Evolutionary conservation across 1,139 yeast genomes (phyloP), one percentile per base, ranked within the genome.

Genomic region (Ogataea hybrid): DNA sequence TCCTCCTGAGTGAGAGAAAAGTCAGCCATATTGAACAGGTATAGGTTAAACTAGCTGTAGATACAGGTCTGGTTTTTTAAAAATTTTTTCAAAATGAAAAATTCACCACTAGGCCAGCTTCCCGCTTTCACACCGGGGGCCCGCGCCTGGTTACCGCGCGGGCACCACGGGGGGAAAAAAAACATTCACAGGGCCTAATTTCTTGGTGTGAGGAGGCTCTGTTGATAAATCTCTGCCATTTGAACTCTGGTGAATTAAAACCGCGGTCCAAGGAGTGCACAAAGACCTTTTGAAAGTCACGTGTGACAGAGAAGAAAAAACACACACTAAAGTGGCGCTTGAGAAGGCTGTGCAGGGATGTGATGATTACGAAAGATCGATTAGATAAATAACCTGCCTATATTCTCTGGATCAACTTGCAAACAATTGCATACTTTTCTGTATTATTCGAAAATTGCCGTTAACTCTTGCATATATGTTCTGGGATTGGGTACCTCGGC

Each of bases 1-100:
- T 92, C 98, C 80, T 90, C 97, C 77, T 94, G 90, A 74, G 97
- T 83, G 52, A 60, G 56, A 37, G 63, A 59, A 51, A 60, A 60
- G 54, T 59, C 63, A 55, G 62, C 63, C 64, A 60, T 60, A 45
- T 47, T 44, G 52, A 44, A 28, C 37, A 39, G 42, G 42, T 39
- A 39, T 33, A 22, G 37, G 29, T 38, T 38, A 22, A 33, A 39
- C 37, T 39, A 34, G 31, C 37, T 33, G 37, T 39, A 28, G 37
- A 32, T 39, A 32, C 39, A 39, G 35, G 37, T 39, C 39, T 39
- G 32, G 36, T 30, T 25, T 33, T 39, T 30, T 35, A 39, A 39
- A 39, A 35, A n/a, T 35, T 39, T 39, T 39, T 35, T 35, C 35
- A 20, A 37, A 39, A 23, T 39, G 42, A 39, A 39, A 39, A 39